Conservation (phyloP, 345 rosid genomes). For the Melaleuca alternifolia region DNA sequence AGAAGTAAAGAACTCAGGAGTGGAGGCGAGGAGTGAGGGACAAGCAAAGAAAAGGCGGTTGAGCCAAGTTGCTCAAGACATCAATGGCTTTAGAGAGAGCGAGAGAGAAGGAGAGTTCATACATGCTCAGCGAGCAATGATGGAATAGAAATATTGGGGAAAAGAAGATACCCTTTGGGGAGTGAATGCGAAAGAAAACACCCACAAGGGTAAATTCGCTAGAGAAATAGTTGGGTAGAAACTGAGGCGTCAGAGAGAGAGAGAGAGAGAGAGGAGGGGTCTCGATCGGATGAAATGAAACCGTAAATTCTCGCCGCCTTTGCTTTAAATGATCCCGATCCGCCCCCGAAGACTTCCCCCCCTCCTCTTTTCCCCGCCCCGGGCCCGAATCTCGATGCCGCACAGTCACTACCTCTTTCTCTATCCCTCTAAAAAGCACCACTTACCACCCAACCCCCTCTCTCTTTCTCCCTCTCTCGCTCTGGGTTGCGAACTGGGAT, state of each 20-base stretch:
- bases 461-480: neutral
- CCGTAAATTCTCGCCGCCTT: conserved; percentile 69
- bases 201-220: neutral
- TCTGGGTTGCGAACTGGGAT: neutral
- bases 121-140: neutral
- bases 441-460: neutral
- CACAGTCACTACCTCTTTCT: neutral
- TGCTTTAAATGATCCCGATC: conserved; percentile 53
- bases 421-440: neutral
- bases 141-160: neutral
- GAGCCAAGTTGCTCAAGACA: neutral
- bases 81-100: neutral
- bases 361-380: conserved; percentile 2
- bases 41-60: neutral
- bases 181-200: neutral
- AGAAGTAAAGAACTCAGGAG: neutral
- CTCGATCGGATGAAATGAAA: conserved; percentile 1
- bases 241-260: neutral
- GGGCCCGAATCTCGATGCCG: conserved; percentile 37
- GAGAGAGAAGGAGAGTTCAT: neutral
- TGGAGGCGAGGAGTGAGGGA: neutral
- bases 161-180: neutral
- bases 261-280: neutral
- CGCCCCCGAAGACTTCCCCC: conserved; percentile 13
- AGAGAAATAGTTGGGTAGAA: neutral